Conservation (phyloP, 176 grass and related monocot genomes). For the Eragrostis curvula region DNA sequence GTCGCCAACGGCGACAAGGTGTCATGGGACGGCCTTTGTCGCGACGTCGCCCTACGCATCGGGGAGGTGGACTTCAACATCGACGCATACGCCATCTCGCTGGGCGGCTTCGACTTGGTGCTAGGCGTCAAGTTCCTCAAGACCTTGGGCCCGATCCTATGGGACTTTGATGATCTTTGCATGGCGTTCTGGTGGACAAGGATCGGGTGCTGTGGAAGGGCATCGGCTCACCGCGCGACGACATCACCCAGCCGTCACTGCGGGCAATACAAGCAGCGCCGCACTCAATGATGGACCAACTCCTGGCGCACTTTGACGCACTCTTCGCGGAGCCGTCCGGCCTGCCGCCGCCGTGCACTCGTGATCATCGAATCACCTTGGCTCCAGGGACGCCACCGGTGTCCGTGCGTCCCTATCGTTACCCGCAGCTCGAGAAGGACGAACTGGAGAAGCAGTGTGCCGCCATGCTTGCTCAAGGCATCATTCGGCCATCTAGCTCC, state of each 20-base stretch:
- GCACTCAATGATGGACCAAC: background rate
- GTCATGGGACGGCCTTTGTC: background rate
- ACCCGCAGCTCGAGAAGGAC: background rate
- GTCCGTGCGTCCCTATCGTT: background rate
- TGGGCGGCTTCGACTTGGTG: background rate
- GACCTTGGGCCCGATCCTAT: background rate
- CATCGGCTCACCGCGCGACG: background rate
- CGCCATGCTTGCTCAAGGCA: background rate
- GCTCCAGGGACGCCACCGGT: fast-evolving
- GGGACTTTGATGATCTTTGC: background rate
- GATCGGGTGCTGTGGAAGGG: background rate
- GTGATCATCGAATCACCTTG: background rate
- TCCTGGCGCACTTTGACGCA: background rate
- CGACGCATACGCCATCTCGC: background rate
- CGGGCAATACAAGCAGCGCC: too few relatives aligned
- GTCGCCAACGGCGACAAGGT: background rate
- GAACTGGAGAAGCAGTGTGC: background rate
- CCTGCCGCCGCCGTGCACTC: fast-evolving
- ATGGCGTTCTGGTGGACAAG: background rate
- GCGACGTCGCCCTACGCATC: background rate
- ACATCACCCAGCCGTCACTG: background rate
- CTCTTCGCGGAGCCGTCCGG: background rate
- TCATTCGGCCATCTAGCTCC: background rate
- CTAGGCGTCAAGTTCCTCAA: background rate
- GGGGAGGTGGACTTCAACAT: background rate